These are phyloP conservation scores for Tuber melanosporum DNA, from an alignment of 495 filamentous ascomycete genomes.

Conservation along the genomic window DNA sequence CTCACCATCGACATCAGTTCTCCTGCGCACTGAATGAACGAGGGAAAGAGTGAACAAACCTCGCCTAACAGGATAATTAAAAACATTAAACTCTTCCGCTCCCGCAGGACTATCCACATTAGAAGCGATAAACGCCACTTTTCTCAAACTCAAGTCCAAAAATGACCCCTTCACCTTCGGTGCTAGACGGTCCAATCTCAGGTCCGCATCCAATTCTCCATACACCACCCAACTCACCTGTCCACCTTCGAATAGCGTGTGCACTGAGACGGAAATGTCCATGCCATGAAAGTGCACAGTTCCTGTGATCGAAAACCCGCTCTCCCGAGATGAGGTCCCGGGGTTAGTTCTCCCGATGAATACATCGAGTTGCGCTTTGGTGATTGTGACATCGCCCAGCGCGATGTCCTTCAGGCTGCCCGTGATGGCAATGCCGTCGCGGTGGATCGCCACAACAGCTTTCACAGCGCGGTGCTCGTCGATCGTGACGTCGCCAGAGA, in stretches of 20 bases:
- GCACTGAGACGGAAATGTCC: slow-evolving; percentile 20
- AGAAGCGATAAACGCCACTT: slow-evolving; percentile 28
- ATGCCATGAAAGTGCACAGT: slow-evolving; percentile 18
- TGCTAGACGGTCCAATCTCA: slow-evolving; percentile 7
- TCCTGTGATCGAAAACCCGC: slow-evolving; percentile 29
- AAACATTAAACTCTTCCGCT: slow-evolving; percentile 21
- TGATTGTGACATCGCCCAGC: slow-evolving; percentile 16
- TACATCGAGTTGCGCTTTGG: slow-evolving; percentile 19
- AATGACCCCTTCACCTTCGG: slow-evolving; percentile 27
- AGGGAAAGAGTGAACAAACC: slow-evolving; percentile 5
- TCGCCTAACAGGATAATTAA: slow-evolving; percentile 26
- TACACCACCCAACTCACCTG: slow-evolving; percentile 25
- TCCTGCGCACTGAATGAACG: background rate
- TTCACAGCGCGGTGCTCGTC: slow-evolving; percentile 18
- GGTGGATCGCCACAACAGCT: slow-evolving; percentile 20
- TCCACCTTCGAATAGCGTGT: slow-evolving; percentile 18
- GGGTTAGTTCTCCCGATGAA: slow-evolving; percentile 21
- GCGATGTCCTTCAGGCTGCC: slow-evolving; percentile 21
- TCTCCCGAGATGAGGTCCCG: slow-evolving; percentile 19
- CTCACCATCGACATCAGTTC: background rate
- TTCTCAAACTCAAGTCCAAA: slow-evolving; percentile 23
- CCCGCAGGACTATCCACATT: slow-evolving; percentile 20
- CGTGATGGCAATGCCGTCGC: slow-evolving; percentile 24
- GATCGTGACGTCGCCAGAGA: slow-evolving; percentile 19
- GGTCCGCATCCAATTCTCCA: slow-evolving; percentile 22